phyloP scores from a whole-genome alignment of 1,139 yeast species.

The Geotrichum histeridarum region DNA sequence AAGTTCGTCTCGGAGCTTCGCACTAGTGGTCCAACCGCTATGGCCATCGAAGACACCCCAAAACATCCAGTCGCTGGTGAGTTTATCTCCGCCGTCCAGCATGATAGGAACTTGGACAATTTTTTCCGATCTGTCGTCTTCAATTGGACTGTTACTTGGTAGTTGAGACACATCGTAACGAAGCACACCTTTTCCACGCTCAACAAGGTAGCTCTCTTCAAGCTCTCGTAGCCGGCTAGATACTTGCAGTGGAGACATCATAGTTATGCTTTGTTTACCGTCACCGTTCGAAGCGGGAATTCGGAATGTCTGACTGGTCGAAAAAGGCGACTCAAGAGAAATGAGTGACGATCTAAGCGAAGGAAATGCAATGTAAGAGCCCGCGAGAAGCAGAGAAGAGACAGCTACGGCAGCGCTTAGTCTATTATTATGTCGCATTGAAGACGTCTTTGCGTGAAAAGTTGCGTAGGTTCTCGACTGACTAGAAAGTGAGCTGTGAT shows the following conservation, averaged over 20 bases:
- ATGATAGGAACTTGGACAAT: constrained; percentile 72
- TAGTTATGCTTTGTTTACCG: constrained; percentile 18
- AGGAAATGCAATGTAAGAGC: constrained; percentile 18
- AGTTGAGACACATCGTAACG: constrained; percentile 87
- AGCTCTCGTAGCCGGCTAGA: constrained; percentile 60
- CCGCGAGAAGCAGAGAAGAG: constrained; percentile 14
- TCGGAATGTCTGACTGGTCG: constrained; percentile 17
- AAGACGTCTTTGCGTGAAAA: neutral
- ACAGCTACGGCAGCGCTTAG: constrained; percentile 17
- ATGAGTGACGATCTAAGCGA: constrained; percentile 5
- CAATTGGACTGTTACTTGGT: constrained; percentile 89
- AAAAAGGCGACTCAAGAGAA: constrained; percentile 15
- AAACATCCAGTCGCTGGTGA: constrained; percentile 79
- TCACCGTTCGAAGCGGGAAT: constrained; percentile 18
- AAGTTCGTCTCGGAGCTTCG: constrained; percentile 73
- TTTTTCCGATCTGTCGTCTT: constrained; percentile 86
- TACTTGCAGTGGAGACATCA: constrained; percentile 71
- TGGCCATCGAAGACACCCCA: constrained; percentile 97
- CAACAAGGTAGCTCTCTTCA: constrained; percentile 76
- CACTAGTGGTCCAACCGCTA: constrained; percentile 91
- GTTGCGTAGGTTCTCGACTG: constrained; percentile 2
- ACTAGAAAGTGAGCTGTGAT: neutral
- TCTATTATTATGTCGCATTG: neutral
- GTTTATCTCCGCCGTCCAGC: constrained; percentile 8
- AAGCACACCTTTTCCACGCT: constrained; percentile 85